Evolutionary conservation across 2,329 filamentous ascomycete species (phyloP), one percentile per base, ranked within the genome.

Genomic region (Botrytis deweyae): DNA sequence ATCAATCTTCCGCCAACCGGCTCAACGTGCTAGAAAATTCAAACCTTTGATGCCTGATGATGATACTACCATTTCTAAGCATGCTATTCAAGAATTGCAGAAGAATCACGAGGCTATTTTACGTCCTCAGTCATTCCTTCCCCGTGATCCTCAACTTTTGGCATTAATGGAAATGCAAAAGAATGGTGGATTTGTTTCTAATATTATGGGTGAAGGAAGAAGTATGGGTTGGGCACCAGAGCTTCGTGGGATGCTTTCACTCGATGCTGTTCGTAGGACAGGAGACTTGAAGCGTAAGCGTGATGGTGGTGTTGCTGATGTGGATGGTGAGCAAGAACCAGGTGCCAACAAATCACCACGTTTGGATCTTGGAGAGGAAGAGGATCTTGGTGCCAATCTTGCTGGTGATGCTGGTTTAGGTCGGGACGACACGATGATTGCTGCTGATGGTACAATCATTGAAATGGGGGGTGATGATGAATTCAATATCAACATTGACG

Each of bases 221-320:
- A 91, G 91, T 78, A 88, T 89, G 77, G 89, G 89, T 61, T 98
- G 94, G 95, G 95, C 95, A 5, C 95, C 95, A 0, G 96, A 99
- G 83, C 87, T 99, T 33, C 91, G 93, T 75, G 94, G 92, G n/a
- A 90, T 99, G 79, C 86, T 98, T n/a, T 97, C 94, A 1, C 86
- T 98, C 61, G 93, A 97, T 77, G 88, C 93, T 22, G 88, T 97
- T 25, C 91, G 91, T 75, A 90, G 90, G 73, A 88, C 91, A 61
- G 92, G 90, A 74, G 94, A 97, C 75, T 87, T 95, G 72, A 99
- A 98, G 88, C 90, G 96, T 74, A 99, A 99, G 87, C 91, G 96
- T 42, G 94, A 97, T 80, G 94, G 92, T 79, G 94, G 93, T 38
- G 89, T 96, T 76, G 93, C 92, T 63, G 94, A 95, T 79, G 88